Conservation (phyloP, 805 yeast species). For the Ogataea pini region DNA sequence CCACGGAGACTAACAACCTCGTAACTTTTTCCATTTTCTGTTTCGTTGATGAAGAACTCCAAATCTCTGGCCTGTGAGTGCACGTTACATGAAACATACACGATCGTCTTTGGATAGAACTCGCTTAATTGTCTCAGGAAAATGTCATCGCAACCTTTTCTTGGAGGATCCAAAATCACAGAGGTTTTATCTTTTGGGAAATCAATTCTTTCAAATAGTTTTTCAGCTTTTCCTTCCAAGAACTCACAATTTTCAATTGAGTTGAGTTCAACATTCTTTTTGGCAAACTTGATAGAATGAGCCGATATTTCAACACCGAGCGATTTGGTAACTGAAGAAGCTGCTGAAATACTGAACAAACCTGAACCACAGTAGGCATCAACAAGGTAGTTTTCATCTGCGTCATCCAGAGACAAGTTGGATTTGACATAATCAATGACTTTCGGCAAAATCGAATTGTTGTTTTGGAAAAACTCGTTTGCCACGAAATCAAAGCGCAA, state of each 20-base stretch:
- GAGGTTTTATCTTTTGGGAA: constrained; percentile 78
- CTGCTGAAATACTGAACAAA: constrained; percentile 83
- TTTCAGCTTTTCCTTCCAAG: constrained; percentile 90
- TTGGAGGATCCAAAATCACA: constrained; percentile 93
- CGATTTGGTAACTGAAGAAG: constrained; percentile 76
- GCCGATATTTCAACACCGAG: constrained; percentile 94
- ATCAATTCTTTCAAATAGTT: constrained; percentile 75
- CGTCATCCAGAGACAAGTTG: constrained; percentile 52
- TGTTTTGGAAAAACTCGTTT: constrained; percentile 95
- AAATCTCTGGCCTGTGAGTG: constrained; percentile 96
- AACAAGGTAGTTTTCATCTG: constrained; percentile 38
- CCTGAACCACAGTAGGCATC: constrained; percentile 47
- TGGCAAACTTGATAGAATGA: constrained; percentile 87
- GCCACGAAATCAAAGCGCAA: constrained; percentile 85
- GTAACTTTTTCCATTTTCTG: constrained; percentile 63
- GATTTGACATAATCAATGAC: constrained; percentile 81
- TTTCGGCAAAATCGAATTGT: constrained; percentile 82
- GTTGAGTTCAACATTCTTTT: constrained; percentile 74
- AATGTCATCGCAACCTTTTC: constrained; percentile 92
- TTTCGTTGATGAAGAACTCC: constrained; percentile 72
- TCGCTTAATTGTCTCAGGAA: constrained; percentile 83
- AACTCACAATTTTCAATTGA: constrained; percentile 77
- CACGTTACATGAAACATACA: constrained; percentile 96
- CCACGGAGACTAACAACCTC: constrained; percentile 83
- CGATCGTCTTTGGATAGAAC: constrained; percentile 81